phyloP scores from a whole-genome alignment of 176 grass and related monocot genomes.

The Poa pratensis region DNA sequence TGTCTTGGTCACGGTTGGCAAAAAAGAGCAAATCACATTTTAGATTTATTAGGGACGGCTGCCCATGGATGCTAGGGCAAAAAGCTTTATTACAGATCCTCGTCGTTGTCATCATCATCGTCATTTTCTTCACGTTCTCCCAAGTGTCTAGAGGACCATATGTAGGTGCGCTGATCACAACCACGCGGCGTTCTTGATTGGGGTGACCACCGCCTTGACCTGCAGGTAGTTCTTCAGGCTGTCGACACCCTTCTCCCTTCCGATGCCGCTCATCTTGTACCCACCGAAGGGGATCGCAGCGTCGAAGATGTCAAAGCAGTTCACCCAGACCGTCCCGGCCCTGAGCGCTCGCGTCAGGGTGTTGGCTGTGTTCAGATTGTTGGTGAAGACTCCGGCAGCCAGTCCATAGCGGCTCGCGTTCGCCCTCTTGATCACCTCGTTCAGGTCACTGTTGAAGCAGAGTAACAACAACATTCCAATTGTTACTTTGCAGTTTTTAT shows the following conservation, averaged over 20 bases:
- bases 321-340: constrained; percentile 80
- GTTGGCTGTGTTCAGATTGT: constrained; percentile 84
- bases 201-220: constrained; percentile 79
- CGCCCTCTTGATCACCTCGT: constrained; percentile 67
- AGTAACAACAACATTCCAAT: neutral
- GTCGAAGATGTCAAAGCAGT: constrained; percentile 88
- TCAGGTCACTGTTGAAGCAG: constrained; percentile 39
- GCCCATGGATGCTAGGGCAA: constrained; percentile 21
- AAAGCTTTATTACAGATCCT: constrained; percentile 33
- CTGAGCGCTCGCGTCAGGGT: constrained; percentile 66
- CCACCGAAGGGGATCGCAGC: constrained; percentile 86
- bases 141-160: neutral
- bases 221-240: constrained; percentile 95
- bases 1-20: constrained; percentile 7
- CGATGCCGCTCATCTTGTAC: constrained; percentile 91
- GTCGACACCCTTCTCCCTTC: constrained; percentile 93
- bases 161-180: constrained; percentile 45
- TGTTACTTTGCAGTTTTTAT: neutral
- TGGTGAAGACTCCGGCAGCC: constrained; percentile 92
- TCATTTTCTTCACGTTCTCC: neutral
- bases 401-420: constrained; percentile 68
- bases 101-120: neutral
- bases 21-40: constrained; percentile 28
- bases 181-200: constrained; percentile 77
- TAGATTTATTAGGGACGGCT: constrained; percentile 37